Evolutionary conservation across 106 monocot species (phyloP).

Genomic region (Allium cepa): DNA sequence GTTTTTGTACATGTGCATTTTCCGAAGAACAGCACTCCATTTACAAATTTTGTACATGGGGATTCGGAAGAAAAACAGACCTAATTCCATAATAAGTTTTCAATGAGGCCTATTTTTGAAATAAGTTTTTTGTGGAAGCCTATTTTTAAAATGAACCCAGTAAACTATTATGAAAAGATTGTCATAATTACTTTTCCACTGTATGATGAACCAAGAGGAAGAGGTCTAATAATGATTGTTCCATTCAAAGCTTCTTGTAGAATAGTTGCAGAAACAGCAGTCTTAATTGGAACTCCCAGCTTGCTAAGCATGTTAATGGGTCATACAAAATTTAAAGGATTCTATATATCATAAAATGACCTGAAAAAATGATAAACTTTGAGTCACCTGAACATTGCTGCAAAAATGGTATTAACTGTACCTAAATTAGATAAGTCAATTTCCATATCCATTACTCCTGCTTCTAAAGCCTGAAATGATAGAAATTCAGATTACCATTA

Average conservation of each 20-base stretch:
- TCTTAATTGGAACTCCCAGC: conserved; percentile 94
- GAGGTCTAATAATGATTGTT: conserved; percentile 84
- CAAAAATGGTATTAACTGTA: conserved; percentile 95
- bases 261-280: conserved; percentile 76
- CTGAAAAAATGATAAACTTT: conserved; percentile 2
- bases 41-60: too few species aligned
- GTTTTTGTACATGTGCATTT: background rate
- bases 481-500: background rate
- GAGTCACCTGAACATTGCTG: conserved; percentile 86
- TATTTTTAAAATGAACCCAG: too few species aligned
- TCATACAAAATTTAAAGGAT: conserved; percentile 6
- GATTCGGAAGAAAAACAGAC: background rate
- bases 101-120: too few species aligned
- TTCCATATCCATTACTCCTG: conserved; percentile 95
- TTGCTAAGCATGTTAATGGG: conserved; percentile 50
- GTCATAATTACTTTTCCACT: conserved; percentile 53
- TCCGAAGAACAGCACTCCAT: too few species aligned
- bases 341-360: background rate
- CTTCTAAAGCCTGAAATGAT: conserved; percentile 58
- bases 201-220: conserved; percentile 79
- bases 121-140: too few species aligned
- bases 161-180: background rate
- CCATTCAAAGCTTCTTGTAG: conserved; percentile 97
- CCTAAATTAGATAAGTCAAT: conserved; percentile 97
- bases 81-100: background rate